phyloP scores from a whole-genome alignment of 192 early-diverging fungal species.

The Podila minutissima region DNA sequence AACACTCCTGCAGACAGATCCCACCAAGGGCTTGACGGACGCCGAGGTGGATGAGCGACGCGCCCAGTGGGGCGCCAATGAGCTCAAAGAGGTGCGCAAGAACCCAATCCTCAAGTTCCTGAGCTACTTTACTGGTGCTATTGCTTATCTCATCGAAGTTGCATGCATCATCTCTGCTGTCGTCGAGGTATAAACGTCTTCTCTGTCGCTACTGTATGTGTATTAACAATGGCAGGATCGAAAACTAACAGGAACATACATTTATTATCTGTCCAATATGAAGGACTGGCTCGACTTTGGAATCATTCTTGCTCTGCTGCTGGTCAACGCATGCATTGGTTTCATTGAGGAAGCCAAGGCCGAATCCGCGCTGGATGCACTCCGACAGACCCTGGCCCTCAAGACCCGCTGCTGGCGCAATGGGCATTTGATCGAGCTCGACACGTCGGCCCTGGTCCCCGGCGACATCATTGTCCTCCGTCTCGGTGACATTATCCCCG shows the following conservation, averaged over 20 bases:
- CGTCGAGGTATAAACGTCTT: constrained; percentile 52
- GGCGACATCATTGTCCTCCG: constrained; percentile 92
- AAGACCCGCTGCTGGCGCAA: constrained; percentile 86
- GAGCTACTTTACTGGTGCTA: constrained; percentile 86
- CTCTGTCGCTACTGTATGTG: not conserved
- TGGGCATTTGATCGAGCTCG: constrained; percentile 75
- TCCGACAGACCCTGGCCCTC: constrained; percentile 93
- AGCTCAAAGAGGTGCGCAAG: constrained; percentile 81
- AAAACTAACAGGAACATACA: not conserved
- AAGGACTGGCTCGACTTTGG: constrained; percentile 75
- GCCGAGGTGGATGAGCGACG: constrained; percentile 77
- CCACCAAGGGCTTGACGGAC: constrained; percentile 76
- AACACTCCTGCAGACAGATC: constrained; percentile 83
- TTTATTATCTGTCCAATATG: not conserved
- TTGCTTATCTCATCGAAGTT: constrained; percentile 90
- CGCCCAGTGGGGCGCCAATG: constrained; percentile 80
- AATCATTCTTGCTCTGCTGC: constrained; percentile 80
- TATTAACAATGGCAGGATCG: not conserved
- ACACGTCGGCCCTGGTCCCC: constrained; percentile 82
- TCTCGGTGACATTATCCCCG: constrained; percentile 96
- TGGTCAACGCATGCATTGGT: constrained; percentile 92
- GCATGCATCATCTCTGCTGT: constrained; percentile 83
- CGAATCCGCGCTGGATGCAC: constrained; percentile 91
- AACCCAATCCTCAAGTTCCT: constrained; percentile 89
- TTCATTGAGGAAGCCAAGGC: constrained; percentile 94